Base-by-base conservation (phyloP, 2,329 filamentous ascomycete species). In the Talaromyces sp. region DNA sequence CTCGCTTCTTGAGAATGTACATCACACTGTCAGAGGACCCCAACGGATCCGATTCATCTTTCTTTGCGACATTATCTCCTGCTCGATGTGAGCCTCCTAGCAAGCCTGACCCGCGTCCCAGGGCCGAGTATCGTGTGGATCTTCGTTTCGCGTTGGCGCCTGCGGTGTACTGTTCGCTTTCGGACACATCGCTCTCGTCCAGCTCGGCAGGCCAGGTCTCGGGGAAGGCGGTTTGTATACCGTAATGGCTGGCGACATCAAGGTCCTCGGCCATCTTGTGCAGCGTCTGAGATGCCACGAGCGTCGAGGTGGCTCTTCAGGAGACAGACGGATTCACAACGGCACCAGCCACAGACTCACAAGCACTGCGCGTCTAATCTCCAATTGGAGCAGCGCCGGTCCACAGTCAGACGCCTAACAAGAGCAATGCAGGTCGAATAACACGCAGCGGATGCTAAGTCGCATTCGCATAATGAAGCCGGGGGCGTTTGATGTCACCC, bases 1-100 rank as follows among this genome's bases (percentile, higher is more conserved):
- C 92, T 64, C 89, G 80, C 65, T 88, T 84, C 70, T 88, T 88
- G 68, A 99, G 77, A 41, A 91, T 85, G 67, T 88, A 83, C 57
- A 97, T 87, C 8, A 99, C 92, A 70, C 91, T 97, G 60, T 93
- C 89, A 1, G 88, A 87, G 57, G 86, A 87, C n/a, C 94, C 94
- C 57, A 99, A 76, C 4, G 94, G 92, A 76, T 99, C 94, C 1
- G 91, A 85, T 74, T 99, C 95, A 72, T 99, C 94, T 71, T 89
- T 89, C 70, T 94, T 90, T 31, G 96, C 90, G 62, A 93, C 77
- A 67, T 87, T 94, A 65, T 90, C 88, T 52, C 83, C 84, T 2
- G 84, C 85, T 69, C 83, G 86, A 71, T 91, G 85, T 5, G 88
- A 85, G 1, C 88, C 88, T 0, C 85, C 83, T 19, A 90, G 76